Evolutionary conservation across 495 filamentous ascomycete species (phyloP).

Genomic region (Clohesyomyces aquaticus): DNA sequence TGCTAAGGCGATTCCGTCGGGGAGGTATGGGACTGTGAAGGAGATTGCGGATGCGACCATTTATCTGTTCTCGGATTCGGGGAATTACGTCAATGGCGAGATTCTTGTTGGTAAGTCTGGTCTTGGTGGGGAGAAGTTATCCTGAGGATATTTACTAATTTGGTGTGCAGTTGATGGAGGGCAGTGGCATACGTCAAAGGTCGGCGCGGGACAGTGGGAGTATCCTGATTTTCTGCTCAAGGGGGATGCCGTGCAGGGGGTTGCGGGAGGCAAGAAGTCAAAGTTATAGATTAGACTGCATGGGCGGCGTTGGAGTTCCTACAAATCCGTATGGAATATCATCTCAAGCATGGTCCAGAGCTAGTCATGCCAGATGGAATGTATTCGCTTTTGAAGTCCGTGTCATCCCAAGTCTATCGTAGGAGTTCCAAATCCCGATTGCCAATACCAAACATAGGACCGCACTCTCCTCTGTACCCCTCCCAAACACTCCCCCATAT

Average conservation of each 20-base stretch:
- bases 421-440: no score
- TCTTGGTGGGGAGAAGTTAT: no score
- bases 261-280: constrained; percentile 63
- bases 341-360: no score
- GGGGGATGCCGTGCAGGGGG: constrained; percentile 58
- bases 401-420: no score
- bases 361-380: no score
- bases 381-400: no score
- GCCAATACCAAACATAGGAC: no score
- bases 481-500: no score
- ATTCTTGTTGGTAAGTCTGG: constrained; percentile 64
- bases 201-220: constrained; percentile 40
- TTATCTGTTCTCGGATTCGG: constrained; percentile 79
- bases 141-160: no score
- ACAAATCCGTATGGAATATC: no score
- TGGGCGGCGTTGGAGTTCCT: no score
- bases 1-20: constrained; percentile 61
- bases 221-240: constrained; percentile 71
- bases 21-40: constrained; percentile 74
- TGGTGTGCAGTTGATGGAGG: constrained; percentile 65
- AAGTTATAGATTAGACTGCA: constrained; percentile 61
- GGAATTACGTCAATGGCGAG: constrained; percentile 80
- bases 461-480: no score
- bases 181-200: constrained; percentile 61
- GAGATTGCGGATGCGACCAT: constrained; percentile 95